A percentile compares a stretch with the other conserved stretches of the same genome.
These are phyloP conservation scores for Parietichytrium sp. DNA, from an alignment of 108 stramenopile genomes.

Conservation along the genomic window DNA sequence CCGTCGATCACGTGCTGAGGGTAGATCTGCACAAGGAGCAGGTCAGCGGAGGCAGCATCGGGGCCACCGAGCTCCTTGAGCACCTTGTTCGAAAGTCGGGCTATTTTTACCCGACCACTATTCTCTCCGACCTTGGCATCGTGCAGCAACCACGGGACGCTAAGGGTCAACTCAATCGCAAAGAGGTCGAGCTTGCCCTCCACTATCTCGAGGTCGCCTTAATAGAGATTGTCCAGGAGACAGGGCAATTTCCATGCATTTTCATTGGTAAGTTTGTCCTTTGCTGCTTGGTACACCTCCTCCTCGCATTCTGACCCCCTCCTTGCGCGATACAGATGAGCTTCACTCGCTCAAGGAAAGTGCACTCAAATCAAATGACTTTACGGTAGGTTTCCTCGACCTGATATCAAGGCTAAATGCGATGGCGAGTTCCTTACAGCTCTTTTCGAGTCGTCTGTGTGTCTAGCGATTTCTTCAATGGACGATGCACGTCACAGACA, in stretches of 20 bases:
- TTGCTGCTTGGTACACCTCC: too few relatives aligned
- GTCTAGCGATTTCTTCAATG: constrained; percentile 3
- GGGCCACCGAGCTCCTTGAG: constrained; percentile 30
- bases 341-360: constrained; percentile 34
- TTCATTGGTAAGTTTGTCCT: too few relatives aligned
- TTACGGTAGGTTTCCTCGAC: too few relatives aligned
- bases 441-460: too few relatives aligned
- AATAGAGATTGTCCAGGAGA: constrained; percentile 1
- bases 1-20: constrained; percentile 33
- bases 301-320: too few relatives aligned
- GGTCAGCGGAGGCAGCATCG: constrained; percentile 5
- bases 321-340: too few relatives aligned
- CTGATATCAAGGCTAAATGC: too few relatives aligned
- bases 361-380: constrained; percentile 22
- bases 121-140: constrained; percentile 5
- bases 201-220: background rate
- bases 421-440: too few relatives aligned
- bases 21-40: constrained; percentile 35
- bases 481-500: constrained; percentile 33
- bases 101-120: background rate
- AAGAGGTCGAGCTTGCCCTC: constrained; percentile 16
- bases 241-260: background rate
- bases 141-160: background rate
- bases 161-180: background rate
- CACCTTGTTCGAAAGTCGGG: background rate